Base-by-base conservation (phyloP, 2,329 filamentous ascomycete species). In the Chaetothyriales sp. region DNA sequence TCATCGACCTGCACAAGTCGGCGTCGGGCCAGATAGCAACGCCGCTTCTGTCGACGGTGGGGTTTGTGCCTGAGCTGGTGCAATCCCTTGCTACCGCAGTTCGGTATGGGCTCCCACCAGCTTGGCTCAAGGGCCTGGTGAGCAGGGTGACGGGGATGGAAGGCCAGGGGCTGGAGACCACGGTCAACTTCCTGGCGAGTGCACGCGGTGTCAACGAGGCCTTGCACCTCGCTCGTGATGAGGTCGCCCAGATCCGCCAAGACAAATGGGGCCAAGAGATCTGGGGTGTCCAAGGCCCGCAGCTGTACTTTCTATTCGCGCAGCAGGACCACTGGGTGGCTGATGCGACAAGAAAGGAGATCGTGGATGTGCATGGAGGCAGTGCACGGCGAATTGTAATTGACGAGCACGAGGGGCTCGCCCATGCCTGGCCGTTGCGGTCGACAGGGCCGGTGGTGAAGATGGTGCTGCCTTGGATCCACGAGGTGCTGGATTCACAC, bases 1-100 rank as follows among this genome's bases (percentile, higher is more conserved):
- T 89, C 39, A 74, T 80, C n/a, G 77, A 86, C 65, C 80, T 89
- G 55, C 78, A 79, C 8, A 65, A 69, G 51, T 84, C 80, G 1
- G 72, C 75, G 0, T 78, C 71, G 25, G 84, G 84, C 1, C 66
- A 66, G 50, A 79, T 88, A 53, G 78, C 78, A 5, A 67, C 69
- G 50, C 84, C 80, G 0, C 72, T 75, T 0, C 77, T 72, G 18
- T 83, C 83, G 1, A 66, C 66, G 51, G 61, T 70, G 9, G 67
- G 70, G 0, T 63, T 63, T 22, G 62, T 72, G 1, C 65, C 69
- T 0, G 49, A 65, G 1, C 48, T 70, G 2, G 59, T 66, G 2
- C 60, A 63, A 19, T 39, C 70, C 6, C 53, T 76, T 2, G 70
- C 67, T 1, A 62, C 66, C 50, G 44, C 72, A 0, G 57, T 78